Conservation (phyloP, 768 basidiomycete genomes). For the Favolaschia claudopus region DNA sequence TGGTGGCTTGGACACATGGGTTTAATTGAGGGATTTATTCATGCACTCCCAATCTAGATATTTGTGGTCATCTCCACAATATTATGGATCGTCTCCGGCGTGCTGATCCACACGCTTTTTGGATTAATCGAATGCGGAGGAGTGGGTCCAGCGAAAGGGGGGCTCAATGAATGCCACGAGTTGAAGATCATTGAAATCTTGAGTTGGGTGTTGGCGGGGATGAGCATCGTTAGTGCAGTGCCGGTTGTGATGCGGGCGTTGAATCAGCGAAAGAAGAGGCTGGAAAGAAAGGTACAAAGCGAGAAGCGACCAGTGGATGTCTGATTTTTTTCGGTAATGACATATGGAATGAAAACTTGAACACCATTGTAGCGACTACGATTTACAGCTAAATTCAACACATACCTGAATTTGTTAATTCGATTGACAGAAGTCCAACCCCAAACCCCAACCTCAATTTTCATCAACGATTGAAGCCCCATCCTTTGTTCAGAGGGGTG, state of each 20-base stretch:
- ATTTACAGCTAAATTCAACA: too few species aligned
- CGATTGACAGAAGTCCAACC: too few species aligned
- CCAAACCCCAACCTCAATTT: too few species aligned
- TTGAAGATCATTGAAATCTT: slow-evolving; percentile 13
- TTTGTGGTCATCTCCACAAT: slow-evolving; percentile 9
- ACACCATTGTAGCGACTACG: too few species aligned
- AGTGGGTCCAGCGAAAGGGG: not conserved
- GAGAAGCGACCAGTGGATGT: too few species aligned
- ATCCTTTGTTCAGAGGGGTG: too few species aligned
- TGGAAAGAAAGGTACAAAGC: not conserved
- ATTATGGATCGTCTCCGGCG: slow-evolving; percentile 14
- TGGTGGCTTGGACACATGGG: too few species aligned
- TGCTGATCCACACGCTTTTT: slow-evolving; percentile 13
- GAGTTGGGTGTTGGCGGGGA: slow-evolving; percentile 8
- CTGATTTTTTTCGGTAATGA: too few species aligned
- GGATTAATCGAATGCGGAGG: slow-evolving; percentile 15
- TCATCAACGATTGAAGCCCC: too few species aligned
- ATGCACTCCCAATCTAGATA: not conserved
- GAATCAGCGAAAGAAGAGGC: not conserved
- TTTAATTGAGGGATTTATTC: too few species aligned
- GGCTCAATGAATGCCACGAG: slow-evolving; percentile 14
- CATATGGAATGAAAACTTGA: too few species aligned
- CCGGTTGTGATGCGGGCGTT: not conserved
- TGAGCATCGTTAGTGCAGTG: slow-evolving; percentile 1
- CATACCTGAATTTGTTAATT: too few species aligned